Evolutionary conservation across 106 monocot species (phyloP).

Genomic region (Platanthera guangdongensis): DNA sequence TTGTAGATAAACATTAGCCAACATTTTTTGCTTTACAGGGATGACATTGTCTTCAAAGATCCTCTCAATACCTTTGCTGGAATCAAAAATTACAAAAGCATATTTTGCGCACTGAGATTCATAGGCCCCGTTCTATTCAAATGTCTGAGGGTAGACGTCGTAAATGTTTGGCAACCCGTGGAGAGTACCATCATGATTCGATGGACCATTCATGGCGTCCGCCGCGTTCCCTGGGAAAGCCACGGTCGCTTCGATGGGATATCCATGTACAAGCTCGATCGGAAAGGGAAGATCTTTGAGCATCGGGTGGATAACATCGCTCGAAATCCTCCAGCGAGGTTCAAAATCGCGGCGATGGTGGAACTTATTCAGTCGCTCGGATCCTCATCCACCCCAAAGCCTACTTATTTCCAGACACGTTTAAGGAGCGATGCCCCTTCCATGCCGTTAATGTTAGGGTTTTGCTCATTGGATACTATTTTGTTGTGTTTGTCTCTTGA

Average conservation of each 20-base stretch:
- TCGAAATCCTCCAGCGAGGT: conserved; percentile 52
- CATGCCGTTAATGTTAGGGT: conserved; percentile 25
- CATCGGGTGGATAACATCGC: conserved; percentile 69
- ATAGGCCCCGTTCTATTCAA: conserved; percentile 60
- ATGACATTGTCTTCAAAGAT: conserved; percentile 83
- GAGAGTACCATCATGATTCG: conserved; percentile 77
- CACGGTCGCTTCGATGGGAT: conserved; percentile 72
- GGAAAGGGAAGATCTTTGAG: conserved; percentile 80
- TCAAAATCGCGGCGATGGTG: conserved; percentile 39
- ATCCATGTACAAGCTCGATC: conserved; percentile 82
- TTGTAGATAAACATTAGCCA: too few species aligned
- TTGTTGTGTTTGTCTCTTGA: conserved; percentile 27
- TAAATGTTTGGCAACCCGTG: conserved; percentile 70
- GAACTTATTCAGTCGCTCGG: conserved; percentile 60
- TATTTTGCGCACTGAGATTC: conserved; percentile 53
- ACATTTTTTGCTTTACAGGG: conserved; percentile 25
- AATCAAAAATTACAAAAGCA: conserved; percentile 61
- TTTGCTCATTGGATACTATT: conserved; percentile 44
- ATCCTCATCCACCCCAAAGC: conserved; percentile 56
- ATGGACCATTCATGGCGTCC: conserved; percentile 76
- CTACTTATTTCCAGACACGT: conserved; percentile 49
- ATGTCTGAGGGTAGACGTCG: conserved; percentile 52
- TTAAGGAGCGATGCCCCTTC: conserved; percentile 1
- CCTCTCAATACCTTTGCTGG: conserved; percentile 69
- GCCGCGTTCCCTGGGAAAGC: conserved; percentile 70